phyloP scores from a whole-genome alignment of 2,329 filamentous ascomycete genomes.

The Diaporthe sp. region DNA sequence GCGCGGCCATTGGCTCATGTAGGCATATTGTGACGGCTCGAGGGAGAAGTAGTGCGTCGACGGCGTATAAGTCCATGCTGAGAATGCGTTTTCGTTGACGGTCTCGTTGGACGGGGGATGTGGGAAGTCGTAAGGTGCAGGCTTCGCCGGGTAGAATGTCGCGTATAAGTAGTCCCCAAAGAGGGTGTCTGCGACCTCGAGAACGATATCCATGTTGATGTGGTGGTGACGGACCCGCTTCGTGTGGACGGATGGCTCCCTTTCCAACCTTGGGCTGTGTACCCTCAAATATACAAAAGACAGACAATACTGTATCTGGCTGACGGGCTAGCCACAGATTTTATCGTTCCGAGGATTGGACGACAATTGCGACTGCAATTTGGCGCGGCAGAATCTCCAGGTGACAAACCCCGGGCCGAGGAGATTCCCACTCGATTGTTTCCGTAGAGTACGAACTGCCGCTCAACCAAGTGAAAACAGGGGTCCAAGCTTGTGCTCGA shows the following conservation, averaged over 20 bases:
- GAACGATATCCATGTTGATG: conserved; percentile 86
- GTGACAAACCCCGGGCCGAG: neutral
- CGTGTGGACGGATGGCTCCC: neutral
- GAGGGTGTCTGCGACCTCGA: conserved; percentile 87
- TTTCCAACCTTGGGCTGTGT: neutral
- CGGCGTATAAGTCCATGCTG: conserved; percentile 78
- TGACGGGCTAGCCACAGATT: neutral
- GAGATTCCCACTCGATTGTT: neutral
- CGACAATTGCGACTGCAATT: neutral
- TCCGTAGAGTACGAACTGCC: neutral
- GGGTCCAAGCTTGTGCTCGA: neutral
- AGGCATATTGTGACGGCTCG: conserved; percentile 81
- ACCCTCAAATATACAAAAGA: neutral
- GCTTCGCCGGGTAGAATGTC: conserved; percentile 72
- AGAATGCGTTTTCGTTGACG: conserved; percentile 62
- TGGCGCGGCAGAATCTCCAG: neutral
- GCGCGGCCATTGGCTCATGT: conserved; percentile 81
- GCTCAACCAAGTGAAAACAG: neutral
- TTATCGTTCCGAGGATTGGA: neutral
- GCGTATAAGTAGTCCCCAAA: conserved; percentile 86
- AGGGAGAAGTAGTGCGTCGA: conserved; percentile 78
- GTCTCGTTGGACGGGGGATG: conserved; percentile 68
- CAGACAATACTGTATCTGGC: too few species aligned
- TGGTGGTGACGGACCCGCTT: neutral
- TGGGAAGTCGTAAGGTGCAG: conserved; percentile 66